These are phyloP conservation scores for Stylonectria norvegica DNA, from an alignment of 2,329 filamentous ascomycete species.

Conservation along the genomic window DNA sequence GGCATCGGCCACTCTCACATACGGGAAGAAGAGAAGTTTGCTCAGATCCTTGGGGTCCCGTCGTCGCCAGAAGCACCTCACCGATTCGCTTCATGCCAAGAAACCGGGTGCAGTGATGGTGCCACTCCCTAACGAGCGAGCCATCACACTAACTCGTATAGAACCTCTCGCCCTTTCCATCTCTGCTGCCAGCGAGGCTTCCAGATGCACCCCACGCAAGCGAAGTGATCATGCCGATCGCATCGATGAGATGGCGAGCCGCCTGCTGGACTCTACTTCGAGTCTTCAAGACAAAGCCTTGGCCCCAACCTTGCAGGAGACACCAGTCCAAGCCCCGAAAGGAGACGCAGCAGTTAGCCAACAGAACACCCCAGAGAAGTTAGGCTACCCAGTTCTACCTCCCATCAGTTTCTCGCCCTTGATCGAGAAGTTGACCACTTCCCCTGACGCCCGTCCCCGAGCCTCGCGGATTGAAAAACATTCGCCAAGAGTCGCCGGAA, in stretches of 20 bases:
- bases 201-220: conserved; percentile 11
- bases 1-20: conserved; percentile 24
- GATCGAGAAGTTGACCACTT: conserved; percentile 3
- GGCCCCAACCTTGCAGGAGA: conserved; percentile 8
- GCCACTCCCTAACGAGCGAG: not conserved
- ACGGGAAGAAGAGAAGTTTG: conserved; percentile 31
- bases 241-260: conserved; percentile 31
- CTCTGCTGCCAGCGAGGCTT: conserved; percentile 1
- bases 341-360: not conserved
- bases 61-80: conserved; percentile 20
- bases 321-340: not conserved
- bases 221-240: conserved; percentile 5
- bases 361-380: not conserved
- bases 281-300: conserved; percentile 5
- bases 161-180: not conserved
- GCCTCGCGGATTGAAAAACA: conserved; percentile 11
- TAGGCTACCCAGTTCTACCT: conserved; percentile 5
- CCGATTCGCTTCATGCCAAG: conserved; percentile 11
- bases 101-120: conserved; percentile 16
- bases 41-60: conserved; percentile 27
- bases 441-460: conserved; percentile 2
- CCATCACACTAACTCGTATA: conserved; percentile 4
- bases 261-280: conserved; percentile 22
- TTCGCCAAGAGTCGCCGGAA: conserved; percentile 8
- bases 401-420: conserved; percentile 10